Evolutionary conservation across 805 yeast genomes (phyloP), one percentile per base, ranked within the genome.

Genomic region (Schwanniomyces vanrijiae): DNA sequence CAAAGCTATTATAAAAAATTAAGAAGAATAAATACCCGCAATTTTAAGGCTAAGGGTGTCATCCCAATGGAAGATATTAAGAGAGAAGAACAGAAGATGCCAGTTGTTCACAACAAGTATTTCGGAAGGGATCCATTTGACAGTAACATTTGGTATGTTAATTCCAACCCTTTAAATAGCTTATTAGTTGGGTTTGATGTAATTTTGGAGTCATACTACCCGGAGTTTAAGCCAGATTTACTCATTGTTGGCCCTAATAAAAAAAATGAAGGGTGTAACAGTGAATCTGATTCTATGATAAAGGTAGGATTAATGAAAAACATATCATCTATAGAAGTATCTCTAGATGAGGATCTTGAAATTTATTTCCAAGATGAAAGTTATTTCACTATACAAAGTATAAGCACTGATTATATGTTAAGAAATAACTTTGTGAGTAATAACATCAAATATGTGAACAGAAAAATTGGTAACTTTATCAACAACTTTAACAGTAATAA

Each of bases 71-170:
- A 42, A n/a, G 41, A 55, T 26, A 45, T 52, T 11, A 33, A 42
- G 43, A 26, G 28, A 22, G 31, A 28, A 3, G 29, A 37, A 19
- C 2, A 38, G 19, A 33, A 33, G 43, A 40, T 45, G 44, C 18
- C 44, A 26, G 40, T 16, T 25, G 29, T 47, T 46, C 21, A 51
- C 22, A 51, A 54, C 40, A 40, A 44, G 9, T 42, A 54, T 13
- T 61, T 53, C 43, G 75, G 74, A 37, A 69, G 65, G 53, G 75
- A 70, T 52, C 68, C 71, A 14, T 52, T 65, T 38, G 61, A 67
- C 45, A 45, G 48, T 26, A 45, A 59, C 44, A 54, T 60, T 42
- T 69, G 75, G 75, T 69, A 59, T 47, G 65, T 70, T 21, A 62
- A 68, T 45, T 55, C 62, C 6, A 40, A 55, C 14, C 65, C 71